Evolutionary conservation across 805 yeast species (phyloP).

Genomic region (Candida suzukii): DNA sequence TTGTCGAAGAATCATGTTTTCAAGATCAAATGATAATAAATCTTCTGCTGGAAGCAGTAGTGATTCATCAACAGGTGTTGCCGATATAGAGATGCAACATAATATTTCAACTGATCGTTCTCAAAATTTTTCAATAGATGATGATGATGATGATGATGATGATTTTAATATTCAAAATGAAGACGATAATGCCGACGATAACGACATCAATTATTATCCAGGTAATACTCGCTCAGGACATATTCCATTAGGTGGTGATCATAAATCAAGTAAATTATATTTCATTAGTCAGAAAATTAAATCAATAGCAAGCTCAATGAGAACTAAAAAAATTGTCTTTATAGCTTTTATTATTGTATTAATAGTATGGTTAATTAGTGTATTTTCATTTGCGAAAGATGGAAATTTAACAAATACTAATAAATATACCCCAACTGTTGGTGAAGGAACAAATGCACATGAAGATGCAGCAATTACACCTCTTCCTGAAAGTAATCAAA

Average conservation of each 20-base stretch:
- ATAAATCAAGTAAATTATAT: neutral
- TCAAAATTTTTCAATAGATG: neutral
- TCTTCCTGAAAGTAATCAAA: neutral
- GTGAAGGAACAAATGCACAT: slow-evolving; percentile 1
- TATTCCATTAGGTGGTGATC: neutral
- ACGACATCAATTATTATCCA: neutral
- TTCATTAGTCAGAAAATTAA: neutral
- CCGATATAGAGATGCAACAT: slow-evolving; percentile 16
- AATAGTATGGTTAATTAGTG: slow-evolving; percentile 19
- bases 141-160: neutral
- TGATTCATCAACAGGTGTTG: neutral
- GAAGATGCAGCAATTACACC: neutral
- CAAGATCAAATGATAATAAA: neutral
- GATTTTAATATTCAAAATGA: slow-evolving; percentile 1
- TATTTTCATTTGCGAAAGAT: slow-evolving; percentile 16
- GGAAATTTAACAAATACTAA: slow-evolving; percentile 13
- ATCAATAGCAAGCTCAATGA: slow-evolving; percentile 18
- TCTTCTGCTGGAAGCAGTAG: neutral
- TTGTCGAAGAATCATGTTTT: too few relatives aligned
- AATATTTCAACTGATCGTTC: neutral
- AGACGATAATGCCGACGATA: slow-evolving; percentile 22
- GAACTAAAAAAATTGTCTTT: slow-evolving; percentile 6
- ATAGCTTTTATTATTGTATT: slow-evolving; percentile 11
- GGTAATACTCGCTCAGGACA: neutral
- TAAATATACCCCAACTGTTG: slow-evolving; percentile 10